Base-by-base conservation (phyloP, 345 rosid species). In the Gossypium anomalum region DNA sequence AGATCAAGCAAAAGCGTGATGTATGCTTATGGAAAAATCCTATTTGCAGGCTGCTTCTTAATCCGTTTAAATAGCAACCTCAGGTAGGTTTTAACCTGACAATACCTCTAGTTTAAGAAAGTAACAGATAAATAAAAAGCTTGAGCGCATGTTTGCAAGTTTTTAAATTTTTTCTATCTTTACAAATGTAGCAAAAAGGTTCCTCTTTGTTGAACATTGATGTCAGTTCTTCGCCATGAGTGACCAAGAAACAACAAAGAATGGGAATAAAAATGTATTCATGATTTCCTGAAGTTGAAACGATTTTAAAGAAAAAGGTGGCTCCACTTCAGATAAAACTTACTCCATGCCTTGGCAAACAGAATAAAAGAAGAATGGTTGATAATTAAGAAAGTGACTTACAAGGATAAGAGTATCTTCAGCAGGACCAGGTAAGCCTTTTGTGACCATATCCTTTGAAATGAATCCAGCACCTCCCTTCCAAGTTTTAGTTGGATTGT, bases 351-450 rank as follows among this genome's bases (percentile, higher is more conserved):
- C 38, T 15, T 68, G 72, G 64, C 38, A 71, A 71, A 55, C 56
- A 71, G 58, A 48, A 49, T 5, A 59, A 49, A 66, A 7, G 34
- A 49, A 51, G n/a, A 38, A 45, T 3, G 70, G 47, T 51, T 12
- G 59, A 70, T 23, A 57, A 44, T 49, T 5, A 23, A 15, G 38
- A 23, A 17, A 14, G 66, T 38, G 47, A 84, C 93, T 89, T 82
- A 92, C 97, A 7, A 94, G 93, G 81, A 94, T 82, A 75, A 92
- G 89, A 67, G 95, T 74, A 64, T 94, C 97, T n/a, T 89, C 97
- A 17, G 87, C 71, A 10, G 98, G 98, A 65, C 72, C 70, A 43
- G 98, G 97, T 77, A 94, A 87, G 73, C 97, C 97, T 85, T 94
- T 94, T 72, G 79, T 25, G 41, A 60, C 87, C 89, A 88, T 89